These are phyloP conservation scores for Aspergillus brasiliensis DNA, from an alignment of 2,329 filamentous ascomycete genomes.

Conservation along the genomic window DNA sequence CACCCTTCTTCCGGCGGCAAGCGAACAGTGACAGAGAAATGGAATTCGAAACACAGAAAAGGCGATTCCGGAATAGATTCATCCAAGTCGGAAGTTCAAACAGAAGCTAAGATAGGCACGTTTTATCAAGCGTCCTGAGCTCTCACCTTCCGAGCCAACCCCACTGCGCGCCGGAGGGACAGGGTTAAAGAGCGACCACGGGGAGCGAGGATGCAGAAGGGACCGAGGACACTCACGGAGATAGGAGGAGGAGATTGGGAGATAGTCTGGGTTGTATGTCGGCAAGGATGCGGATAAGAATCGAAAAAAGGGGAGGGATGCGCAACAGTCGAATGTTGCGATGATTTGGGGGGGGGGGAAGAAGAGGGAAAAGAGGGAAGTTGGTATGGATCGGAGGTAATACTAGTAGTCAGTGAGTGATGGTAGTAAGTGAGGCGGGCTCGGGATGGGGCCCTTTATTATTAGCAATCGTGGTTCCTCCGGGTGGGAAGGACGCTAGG, in stretches of 20 bases:
- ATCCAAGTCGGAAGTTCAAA: background rate
- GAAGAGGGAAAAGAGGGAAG: background rate
- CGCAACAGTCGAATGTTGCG: background rate
- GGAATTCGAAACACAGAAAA: background rate
- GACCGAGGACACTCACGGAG: background rate
- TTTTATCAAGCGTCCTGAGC: slow-evolving; percentile 1
- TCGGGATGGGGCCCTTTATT: slow-evolving; percentile 1
- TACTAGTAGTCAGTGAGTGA: background rate
- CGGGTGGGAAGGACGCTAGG: background rate
- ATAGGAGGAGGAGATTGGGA: background rate
- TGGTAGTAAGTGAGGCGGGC: background rate
- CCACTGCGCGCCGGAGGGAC: slow-evolving; percentile 4
- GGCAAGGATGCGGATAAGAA: background rate
- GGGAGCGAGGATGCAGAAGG: background rate
- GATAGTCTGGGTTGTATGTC: background rate
- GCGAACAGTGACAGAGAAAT: slow-evolving; percentile 6
- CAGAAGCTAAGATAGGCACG: background rate
- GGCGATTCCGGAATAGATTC: background rate
- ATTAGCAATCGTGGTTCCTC: background rate
- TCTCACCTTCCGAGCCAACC: background rate
- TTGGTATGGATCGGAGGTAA: background rate
- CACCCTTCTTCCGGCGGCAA: slow-evolving; percentile 1
- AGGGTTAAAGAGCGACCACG: background rate
- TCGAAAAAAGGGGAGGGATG: background rate
- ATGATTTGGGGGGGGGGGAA: background rate